Conservation (phyloP, 2,329 filamentous ascomycete genomes). For the Canariomyces notabilis region DNA sequence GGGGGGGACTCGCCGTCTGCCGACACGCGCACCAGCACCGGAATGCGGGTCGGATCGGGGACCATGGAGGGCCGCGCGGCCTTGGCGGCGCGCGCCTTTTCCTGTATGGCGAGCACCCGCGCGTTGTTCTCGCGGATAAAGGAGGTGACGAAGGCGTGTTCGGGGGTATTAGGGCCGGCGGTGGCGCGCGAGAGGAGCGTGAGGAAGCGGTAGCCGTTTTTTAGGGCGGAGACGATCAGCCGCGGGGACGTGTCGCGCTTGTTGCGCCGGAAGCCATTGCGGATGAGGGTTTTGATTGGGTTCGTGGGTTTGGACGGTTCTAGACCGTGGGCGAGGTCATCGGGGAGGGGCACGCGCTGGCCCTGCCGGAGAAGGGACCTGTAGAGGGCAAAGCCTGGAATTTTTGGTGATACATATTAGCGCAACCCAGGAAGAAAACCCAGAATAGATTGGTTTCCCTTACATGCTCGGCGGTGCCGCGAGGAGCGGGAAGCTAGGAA, state of each 20-base stretch:
- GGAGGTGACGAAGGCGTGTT: conserved; percentile 38
- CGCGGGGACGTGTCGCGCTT: conserved; percentile 51
- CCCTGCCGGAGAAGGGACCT: conserved; percentile 61
- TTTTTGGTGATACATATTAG: too few species aligned
- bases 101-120: conserved; percentile 22
- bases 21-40: conserved; percentile 30
- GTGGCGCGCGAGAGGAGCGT: conserved; percentile 37
- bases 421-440: too few species aligned
- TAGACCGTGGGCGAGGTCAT: conserved; percentile 34
- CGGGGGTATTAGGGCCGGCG: conserved; percentile 31
- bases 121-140: conserved; percentile 33
- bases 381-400: conserved; percentile 63
- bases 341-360: conserved; percentile 46
- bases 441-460: conserved; percentile 9
- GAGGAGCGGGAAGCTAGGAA: conserved; percentile 47
- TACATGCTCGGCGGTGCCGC: conserved; percentile 50
- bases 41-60: conserved; percentile 23
- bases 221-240: conserved; percentile 57
- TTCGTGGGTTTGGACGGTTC: conserved; percentile 25
- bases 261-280: conserved; percentile 59
- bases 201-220: conserved; percentile 58
- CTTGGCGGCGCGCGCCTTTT: neutral
- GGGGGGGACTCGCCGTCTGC: conserved; percentile 33
- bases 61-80: neutral
- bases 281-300: conserved; percentile 54